Base-by-base conservation (phyloP, 768 basidiomycete genomes). In the Cyclocybe aegerita region DNA sequence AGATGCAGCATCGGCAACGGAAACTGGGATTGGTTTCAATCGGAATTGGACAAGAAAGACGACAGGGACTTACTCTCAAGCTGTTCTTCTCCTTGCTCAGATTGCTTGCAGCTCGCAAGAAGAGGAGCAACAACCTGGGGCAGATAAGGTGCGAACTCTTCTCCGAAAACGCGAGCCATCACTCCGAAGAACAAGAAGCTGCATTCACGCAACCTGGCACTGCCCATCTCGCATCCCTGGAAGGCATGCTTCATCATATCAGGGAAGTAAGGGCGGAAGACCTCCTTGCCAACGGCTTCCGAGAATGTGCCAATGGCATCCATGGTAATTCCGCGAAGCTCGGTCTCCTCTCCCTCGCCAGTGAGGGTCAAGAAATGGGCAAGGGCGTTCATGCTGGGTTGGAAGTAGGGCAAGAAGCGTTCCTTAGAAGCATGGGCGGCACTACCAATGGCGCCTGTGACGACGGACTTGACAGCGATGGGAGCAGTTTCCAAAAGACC, bases 241-340 rank as follows among this genome's bases (percentile, higher is more conserved):
- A 98, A 94, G 2, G 95, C 93, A 58, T 90, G 87, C 65, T 85
- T 83, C 97, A 99, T 98, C 80, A 96, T 83, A 50, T 92, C 86
- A n/a, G 85, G 78, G 77, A 96, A 97, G 81, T 88, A 98, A 12
- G 94, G 95, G 32, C 91, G 78, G 86, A 98, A 99, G 29, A 84
- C 75, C 10, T 98, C 95, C 64, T 86, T 83, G 56, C 97, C 96
- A 52, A 98, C 92, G 7, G 96, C 93, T 71, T 98, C 96, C 10
- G 97, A 92, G 60, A 99, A 93, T 0, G 97, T 98, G 46, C 97
- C 97, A 52, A 98, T 86, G n/a, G 97, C 93, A 70, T 98, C 97
- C 85, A 97, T 97, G 9, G 96, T 88, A 63, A 98, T 95, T 34
- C 97, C 96, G 50, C 96, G 91, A 35, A 99, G 82, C 60, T 98